These are phyloP conservation scores for Umbilicus rupestris DNA, from an alignment of 164 flowering plant genomes.

Conservation along the genomic window DNA sequence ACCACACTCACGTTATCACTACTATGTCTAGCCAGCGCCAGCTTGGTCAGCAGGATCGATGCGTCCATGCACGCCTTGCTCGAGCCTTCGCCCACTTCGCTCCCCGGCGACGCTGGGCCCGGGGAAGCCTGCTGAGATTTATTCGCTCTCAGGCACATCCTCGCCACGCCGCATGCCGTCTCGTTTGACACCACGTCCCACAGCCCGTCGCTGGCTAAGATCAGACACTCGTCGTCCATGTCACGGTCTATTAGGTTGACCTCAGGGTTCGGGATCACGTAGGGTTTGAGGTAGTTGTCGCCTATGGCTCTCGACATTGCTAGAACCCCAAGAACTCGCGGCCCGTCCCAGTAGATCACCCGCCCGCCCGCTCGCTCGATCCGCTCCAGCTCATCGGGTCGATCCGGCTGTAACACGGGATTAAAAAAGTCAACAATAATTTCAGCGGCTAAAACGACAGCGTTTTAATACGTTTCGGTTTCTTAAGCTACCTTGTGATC, in stretches of 20 bases:
- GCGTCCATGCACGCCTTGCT: constrained; percentile 61
- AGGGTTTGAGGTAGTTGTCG: constrained; percentile 68
- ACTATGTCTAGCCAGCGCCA: constrained; percentile 39
- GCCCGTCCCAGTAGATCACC: constrained; percentile 68
- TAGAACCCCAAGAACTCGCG: constrained; percentile 66
- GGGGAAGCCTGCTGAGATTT: constrained; percentile 5
- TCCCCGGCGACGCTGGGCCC: constrained; percentile 17
- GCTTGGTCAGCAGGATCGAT: constrained; percentile 30
- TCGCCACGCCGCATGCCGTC: constrained; percentile 56
- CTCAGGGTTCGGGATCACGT: constrained; percentile 57
- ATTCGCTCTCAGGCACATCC: constrained; percentile 58
- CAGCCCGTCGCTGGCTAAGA: constrained; percentile 70
- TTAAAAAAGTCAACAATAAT: background rate
- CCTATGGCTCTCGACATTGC: constrained; percentile 84
- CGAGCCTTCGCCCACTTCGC: constrained; percentile 25
- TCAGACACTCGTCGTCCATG: constrained; percentile 57
- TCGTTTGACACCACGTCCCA: constrained; percentile 77
- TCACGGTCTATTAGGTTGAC: constrained; percentile 46
- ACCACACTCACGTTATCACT: constrained; percentile 39
- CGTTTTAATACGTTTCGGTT: background rate
- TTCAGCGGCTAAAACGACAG: background rate
- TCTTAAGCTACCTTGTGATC: constrained; percentile 55
- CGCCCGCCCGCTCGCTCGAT: constrained; percentile 67
- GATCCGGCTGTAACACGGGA: constrained; percentile 61
- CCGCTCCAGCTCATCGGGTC: constrained; percentile 64